A percentile compares a stretch with the other conserved stretches of the same genome.
Conservation (phyloP, 129 eudicot genomes). For the sunflower (Helianthus annuus) region DNA sequence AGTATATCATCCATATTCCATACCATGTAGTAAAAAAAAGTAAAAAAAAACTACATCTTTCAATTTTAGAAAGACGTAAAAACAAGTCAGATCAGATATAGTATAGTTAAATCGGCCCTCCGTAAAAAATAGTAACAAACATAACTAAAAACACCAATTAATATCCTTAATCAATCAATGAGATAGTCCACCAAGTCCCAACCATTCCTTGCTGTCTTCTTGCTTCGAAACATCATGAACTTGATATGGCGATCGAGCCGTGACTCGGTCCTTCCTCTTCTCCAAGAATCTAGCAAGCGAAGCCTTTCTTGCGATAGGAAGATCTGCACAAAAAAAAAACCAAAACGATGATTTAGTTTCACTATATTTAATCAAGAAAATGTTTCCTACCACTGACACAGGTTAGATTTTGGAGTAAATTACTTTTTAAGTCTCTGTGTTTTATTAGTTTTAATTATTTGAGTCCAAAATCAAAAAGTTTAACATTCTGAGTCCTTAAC, state of each 20-base stretch:
- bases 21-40: background rate
- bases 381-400: background rate
- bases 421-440: too few relatives aligned
- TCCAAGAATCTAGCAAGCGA: slow-evolving; percentile 84
- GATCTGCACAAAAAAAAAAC: slow-evolving; percentile 41
- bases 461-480: too few relatives aligned
- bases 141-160: background rate
- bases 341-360: background rate
- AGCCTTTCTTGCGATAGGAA: slow-evolving; percentile 90
- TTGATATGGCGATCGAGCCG: slow-evolving; percentile 51
- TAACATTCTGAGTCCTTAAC: too few relatives aligned
- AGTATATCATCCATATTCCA: slow-evolving; percentile 31
- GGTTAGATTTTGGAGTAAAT: too few relatives aligned
- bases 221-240: slow-evolving; percentile 34
- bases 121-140: slow-evolving; percentile 17
- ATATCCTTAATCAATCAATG: slow-evolving; percentile 13
- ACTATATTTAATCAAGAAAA: background rate
- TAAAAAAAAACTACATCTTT: slow-evolving; percentile 29
- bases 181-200: slow-evolving; percentile 52
- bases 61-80: slow-evolving; percentile 31
- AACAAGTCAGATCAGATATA: slow-evolving; percentile 38
- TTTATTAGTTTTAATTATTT: too few relatives aligned
- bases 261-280: slow-evolving; percentile 79
- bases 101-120: slow-evolving; percentile 28
- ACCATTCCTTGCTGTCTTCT: slow-evolving; percentile 54